phyloP scores from a whole-genome alignment of 176 grass and related monocot species.

The Oryza meridionalis region DNA sequence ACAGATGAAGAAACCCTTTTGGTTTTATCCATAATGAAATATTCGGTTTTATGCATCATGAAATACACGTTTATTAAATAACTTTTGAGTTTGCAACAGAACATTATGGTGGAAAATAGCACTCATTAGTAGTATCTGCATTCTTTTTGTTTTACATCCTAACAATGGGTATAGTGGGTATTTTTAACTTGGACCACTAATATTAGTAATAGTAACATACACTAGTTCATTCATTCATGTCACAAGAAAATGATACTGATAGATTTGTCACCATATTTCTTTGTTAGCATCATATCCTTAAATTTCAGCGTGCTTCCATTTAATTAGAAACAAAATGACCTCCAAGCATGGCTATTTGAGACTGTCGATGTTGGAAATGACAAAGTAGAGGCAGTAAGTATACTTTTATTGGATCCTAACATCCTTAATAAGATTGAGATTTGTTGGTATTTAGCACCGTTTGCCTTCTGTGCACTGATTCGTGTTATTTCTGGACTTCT shows the following conservation, averaged over 20 bases:
- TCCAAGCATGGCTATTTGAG: background rate
- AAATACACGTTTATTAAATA: background rate
- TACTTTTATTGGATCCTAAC: constrained; percentile 28
- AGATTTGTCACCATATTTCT: background rate
- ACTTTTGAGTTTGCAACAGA: constrained; percentile 4
- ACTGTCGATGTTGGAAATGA: constrained; percentile 5
- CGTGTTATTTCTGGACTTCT: constrained; percentile 25
- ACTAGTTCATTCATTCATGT: background rate
- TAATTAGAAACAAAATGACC: background rate
- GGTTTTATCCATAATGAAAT: constrained; percentile 22
- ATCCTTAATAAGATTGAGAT: constrained; percentile 15
- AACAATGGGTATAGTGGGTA: background rate
- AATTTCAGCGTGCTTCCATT: background rate
- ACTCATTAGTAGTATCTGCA: background rate
- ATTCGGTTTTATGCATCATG: constrained; percentile 19
- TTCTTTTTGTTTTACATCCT: background rate
- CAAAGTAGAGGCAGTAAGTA: background rate
- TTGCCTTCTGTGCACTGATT: constrained; percentile 1
- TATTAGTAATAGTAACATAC: background rate
- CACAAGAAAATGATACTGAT: constrained; percentile 5
- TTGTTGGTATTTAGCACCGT: background rate
- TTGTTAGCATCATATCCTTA: background rate
- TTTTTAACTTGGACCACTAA: background rate
- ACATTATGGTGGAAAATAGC: constrained; percentile 3
- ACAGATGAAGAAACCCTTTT: constrained; percentile 1